These are phyloP conservation scores for Botrytis paeoniae DNA, from an alignment of 2,329 filamentous ascomycete species.

Conservation along the genomic window DNA sequence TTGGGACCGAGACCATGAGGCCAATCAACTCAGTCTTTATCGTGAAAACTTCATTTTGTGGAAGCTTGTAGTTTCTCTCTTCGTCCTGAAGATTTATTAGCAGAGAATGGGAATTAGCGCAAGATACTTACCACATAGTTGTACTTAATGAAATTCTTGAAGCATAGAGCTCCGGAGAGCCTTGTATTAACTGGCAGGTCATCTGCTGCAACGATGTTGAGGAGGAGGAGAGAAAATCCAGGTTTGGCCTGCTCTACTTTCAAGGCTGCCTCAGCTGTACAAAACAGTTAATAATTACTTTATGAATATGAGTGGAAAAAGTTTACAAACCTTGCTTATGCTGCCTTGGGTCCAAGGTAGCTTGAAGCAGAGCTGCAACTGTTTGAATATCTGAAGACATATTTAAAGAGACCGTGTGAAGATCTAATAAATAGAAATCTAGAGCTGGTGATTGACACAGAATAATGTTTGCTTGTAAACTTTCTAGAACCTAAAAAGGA, in stretches of 20 bases:
- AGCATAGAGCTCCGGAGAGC: conserved; percentile 84
- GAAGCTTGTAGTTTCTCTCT: conserved; percentile 88
- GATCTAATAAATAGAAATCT: conserved; percentile 9
- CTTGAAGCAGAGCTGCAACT: conserved; percentile 81
- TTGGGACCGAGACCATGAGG: conserved; percentile 89
- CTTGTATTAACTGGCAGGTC: conserved; percentile 73
- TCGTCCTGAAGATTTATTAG: conserved; percentile 60
- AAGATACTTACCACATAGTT: conserved; percentile 72
- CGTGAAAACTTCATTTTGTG: conserved; percentile 74
- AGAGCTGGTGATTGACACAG: conserved; percentile 9
- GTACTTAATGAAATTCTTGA: conserved; percentile 96
- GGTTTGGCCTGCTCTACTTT: conserved; percentile 77
- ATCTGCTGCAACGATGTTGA: conserved; percentile 83
- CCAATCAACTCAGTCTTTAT: conserved; percentile 96
- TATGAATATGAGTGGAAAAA: conserved; percentile 32
- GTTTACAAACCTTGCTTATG: conserved; percentile 76
- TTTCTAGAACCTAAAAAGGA: conserved; percentile 18
- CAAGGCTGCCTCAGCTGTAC: conserved; percentile 74
- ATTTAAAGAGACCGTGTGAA: conserved; percentile 28
- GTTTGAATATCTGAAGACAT: conserved; percentile 61
- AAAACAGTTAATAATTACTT: conserved; percentile 25
- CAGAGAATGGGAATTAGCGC: not conserved
- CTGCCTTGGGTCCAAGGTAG: conserved; percentile 82
- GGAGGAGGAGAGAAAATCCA: conserved; percentile 81
- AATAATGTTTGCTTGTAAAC: conserved; percentile 22